Percentiles rank a stretch among this genome's conserved stretches.
These are phyloP conservation scores for Aureobasidium leucospermi DNA, from an alignment of 2,329 filamentous ascomycete species.

Conservation along the genomic window DNA sequence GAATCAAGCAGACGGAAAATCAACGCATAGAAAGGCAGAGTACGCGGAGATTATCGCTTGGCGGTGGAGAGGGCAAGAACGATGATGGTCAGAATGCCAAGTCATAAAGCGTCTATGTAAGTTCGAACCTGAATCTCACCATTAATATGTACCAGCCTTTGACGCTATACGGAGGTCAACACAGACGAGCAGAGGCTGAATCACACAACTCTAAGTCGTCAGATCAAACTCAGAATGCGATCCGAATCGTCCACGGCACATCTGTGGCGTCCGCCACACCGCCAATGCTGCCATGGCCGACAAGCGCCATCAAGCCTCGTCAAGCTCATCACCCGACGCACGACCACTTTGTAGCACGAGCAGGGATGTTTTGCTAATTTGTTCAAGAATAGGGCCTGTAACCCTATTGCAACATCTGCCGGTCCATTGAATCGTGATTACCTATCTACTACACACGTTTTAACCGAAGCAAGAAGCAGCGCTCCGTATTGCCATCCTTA, in stretches of 20 bases:
- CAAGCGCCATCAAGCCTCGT: slow-evolving; percentile 1
- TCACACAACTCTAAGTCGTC: background rate
- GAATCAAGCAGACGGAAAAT: background rate
- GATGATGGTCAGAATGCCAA: background rate
- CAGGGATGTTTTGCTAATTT: background rate
- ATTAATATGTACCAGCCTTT: background rate
- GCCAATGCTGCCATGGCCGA: background rate
- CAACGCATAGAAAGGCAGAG: background rate
- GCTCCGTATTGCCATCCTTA: background rate
- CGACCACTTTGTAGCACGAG: background rate
- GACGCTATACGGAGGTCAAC: no score
- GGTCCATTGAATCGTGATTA: background rate
- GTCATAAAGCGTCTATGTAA: no score
- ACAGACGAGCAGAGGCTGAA: background rate
- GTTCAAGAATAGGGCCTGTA: background rate
- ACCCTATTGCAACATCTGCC: background rate
- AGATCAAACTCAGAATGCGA: background rate
- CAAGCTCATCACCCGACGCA: background rate
- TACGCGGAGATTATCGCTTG: background rate
- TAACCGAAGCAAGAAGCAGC: background rate
- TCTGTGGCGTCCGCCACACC: background rate
- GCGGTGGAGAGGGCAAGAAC: background rate
- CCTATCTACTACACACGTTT: background rate
- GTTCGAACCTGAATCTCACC: background rate
- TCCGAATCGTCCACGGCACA: background rate